Conservation (phyloP, 345 rosid species). For the Eucalyptus fibrosa region DNA sequence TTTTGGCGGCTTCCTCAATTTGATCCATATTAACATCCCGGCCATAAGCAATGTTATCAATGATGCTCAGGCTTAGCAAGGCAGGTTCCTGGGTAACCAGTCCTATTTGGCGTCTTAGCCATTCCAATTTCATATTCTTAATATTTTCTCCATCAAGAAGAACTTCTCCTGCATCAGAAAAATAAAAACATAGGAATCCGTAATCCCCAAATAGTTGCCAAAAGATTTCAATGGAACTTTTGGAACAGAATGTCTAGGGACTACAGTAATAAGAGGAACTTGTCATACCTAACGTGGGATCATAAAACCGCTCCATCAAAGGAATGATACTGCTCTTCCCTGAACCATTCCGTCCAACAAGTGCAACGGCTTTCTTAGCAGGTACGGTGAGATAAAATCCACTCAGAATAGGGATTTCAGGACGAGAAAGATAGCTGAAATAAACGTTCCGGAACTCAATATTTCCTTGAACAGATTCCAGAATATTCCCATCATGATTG, state of each 20-base stretch:
- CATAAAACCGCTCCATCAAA: conserved; percentile 99
- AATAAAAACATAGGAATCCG: background rate
- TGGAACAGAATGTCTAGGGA: background rate
- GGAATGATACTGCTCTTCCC: conserved; percentile 99
- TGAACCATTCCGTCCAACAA: conserved; percentile 99
- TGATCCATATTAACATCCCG: conserved; percentile 75
- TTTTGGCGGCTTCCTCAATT: conserved; percentile 95
- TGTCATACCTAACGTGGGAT: conserved; percentile 88
- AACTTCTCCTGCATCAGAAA: conserved; percentile 80
- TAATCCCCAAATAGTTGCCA: background rate
- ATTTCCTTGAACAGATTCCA: conserved; percentile 67
- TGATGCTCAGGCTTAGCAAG: conserved; percentile 74
- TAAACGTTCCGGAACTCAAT: conserved; percentile 96
- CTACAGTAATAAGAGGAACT: background rate
- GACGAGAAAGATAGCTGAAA: conserved; percentile 97
- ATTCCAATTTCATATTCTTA: conserved; percentile 76
- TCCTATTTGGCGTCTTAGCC: conserved; percentile 96
- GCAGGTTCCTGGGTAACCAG: conserved; percentile 99
- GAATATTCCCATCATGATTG: conserved; percentile 60
- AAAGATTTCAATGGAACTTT: background rate
- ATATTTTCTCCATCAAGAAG: conserved; percentile 96
- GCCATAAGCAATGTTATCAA: conserved; percentile 87
- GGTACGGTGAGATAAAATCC: conserved; percentile 98
- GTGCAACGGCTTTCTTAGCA: conserved; percentile 92
- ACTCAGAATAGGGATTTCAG: conserved; percentile 95